phyloP scores from a whole-genome alignment of 2,329 filamentous ascomycete genomes.

The Colletotrichum sidae region DNA sequence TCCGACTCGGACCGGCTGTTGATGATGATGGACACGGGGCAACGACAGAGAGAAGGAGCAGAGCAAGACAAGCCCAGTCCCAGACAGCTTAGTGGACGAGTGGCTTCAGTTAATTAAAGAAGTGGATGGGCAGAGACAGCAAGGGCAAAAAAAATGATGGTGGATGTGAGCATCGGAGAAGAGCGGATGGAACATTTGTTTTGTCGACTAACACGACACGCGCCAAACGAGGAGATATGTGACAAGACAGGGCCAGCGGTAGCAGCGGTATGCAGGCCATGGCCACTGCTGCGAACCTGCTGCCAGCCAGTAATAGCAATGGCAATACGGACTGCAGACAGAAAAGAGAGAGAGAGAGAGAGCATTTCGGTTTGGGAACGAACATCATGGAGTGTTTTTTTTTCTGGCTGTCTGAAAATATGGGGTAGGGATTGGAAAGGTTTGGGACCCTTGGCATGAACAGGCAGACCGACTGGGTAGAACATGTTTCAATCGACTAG shows the following conservation, averaged over 20 bases:
- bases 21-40: neutral
- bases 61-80: slow-evolving; percentile 6
- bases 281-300: neutral
- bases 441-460: slow-evolving; percentile 24
- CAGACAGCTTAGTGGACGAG: neutral
- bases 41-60: slow-evolving; percentile 9
- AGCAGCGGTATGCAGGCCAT: slow-evolving; percentile 4
- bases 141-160: slow-evolving; percentile 4
- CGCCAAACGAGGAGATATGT: slow-evolving; percentile 13
- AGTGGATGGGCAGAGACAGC: neutral
- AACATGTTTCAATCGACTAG: slow-evolving; percentile 35
- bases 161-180: slow-evolving; percentile 6
- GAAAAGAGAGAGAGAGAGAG: neutral
- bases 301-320: slow-evolving; percentile 8
- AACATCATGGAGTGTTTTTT: neutral
- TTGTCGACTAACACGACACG: slow-evolving; percentile 26
- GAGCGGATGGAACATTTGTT: slow-evolving; percentile 20
- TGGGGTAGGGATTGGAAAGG: slow-evolving; percentile 19
- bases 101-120: neutral
- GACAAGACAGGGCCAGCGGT: slow-evolving; percentile 27
- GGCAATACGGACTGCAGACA: slow-evolving; percentile 2
- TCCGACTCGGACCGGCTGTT: slow-evolving; percentile 21
- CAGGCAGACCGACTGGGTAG: slow-evolving; percentile 22
- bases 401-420: neutral
- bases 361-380: neutral